Percentiles rank a stretch among this genome's conserved stretches.
These are phyloP conservation scores for Coelastrella sp. DNA, from an alignment of 139 green algal species.

Conservation along the genomic window DNA sequence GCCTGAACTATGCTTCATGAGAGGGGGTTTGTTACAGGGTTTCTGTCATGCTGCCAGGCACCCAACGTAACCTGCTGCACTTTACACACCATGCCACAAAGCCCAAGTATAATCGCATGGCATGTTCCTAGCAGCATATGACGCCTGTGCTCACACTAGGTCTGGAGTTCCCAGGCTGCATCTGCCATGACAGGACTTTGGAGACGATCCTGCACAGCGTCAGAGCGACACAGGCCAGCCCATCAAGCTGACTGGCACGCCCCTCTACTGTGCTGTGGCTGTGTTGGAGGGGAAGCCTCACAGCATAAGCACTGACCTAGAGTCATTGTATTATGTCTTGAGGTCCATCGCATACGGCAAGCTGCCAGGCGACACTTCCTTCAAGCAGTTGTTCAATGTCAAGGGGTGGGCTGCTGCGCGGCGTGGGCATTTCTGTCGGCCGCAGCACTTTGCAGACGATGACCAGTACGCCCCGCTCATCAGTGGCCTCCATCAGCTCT, in stretches of 20 bases:
- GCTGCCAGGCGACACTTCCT: neutral
- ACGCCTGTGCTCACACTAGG: neutral
- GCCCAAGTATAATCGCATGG: neutral
- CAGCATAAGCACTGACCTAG: neutral
- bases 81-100: neutral
- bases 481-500: neutral
- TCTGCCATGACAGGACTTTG: neutral
- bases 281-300: neutral
- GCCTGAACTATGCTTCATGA: neutral
- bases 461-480: neutral
- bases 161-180: neutral
- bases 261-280: neutral
- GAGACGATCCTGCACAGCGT: neutral
- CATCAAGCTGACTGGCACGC: neutral
- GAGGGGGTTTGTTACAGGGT: no score
- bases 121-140: neutral
- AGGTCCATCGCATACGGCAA: neutral
- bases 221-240: neutral
- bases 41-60: neutral
- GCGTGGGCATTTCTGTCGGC: neutral
- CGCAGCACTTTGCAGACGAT: neutral
- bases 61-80: neutral
- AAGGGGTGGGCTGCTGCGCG: neutral
- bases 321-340: neutral
- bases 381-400: neutral